Base-by-base conservation (phyloP, 2,329 filamentous ascomycete genomes). In the Penicillium sp. region DNA sequence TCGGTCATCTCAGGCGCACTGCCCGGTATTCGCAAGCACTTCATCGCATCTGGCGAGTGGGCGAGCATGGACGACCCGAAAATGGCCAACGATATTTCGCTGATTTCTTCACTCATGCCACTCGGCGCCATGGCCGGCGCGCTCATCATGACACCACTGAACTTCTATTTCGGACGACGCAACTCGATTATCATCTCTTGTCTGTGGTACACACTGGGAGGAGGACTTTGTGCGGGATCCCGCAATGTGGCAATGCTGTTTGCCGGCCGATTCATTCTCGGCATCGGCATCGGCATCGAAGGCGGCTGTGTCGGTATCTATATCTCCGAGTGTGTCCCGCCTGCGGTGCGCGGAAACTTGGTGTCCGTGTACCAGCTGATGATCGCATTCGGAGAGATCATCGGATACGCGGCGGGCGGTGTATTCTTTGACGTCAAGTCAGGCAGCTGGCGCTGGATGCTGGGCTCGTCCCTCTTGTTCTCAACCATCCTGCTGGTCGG, bases 381-480 rank as follows among this genome's bases (percentile, higher is more conserved):
- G 41, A 43, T 43, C 23, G 41, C 41, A 25, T 43, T 43, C 15
- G 41, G 41, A 43, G 41, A 43, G 15, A 43, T 43, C 41, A 43
- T 43, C 13, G 41, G 41, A 25, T 43, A 43, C 6, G 41, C 41
- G 2, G 41, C 41, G 4, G 41, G 41, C 0, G 41, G 41, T 4
- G 88, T 88, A 48, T 89, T 90, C 56, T 90, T 91, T 72, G 78
- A 90, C 59, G 81, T 78, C n/a, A 86, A 90, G 2, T 75, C 77
- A 0, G 88, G 88, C 19, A 87, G 86, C 76, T 91, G 88, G 88
- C 81, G 88, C 40, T 90, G 85, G 70, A 90, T 90, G 60, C 83
- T 91, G 1, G 88, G 88, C 4, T 88, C 86, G 1, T 90, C 88
- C 0, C 81, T 90, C 2, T 70, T 90, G 43, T 90, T 90, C 74